Evolutionary conservation across 225 moss, liverwort and hornwort species (phyloP).

Genomic region (Polytrichum commune): DNA sequence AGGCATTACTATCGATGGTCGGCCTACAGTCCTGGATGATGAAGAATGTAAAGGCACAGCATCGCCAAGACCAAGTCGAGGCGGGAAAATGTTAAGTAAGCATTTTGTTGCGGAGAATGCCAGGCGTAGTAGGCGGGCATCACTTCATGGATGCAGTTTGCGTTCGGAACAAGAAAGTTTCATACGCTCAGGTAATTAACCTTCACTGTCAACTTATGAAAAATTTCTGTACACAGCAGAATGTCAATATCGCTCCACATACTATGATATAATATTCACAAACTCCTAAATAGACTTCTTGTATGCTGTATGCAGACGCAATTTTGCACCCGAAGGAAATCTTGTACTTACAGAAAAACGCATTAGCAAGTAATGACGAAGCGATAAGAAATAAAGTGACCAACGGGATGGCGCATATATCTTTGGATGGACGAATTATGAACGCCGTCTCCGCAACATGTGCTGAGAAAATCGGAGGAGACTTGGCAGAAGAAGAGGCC

Average conservation of each 20-base stretch:
- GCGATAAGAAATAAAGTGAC: constrained; percentile 31
- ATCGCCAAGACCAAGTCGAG: constrained; percentile 20
- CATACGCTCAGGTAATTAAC: constrained; percentile 32
- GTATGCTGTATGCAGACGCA: constrained; percentile 19
- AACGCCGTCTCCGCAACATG: constrained; percentile 68
- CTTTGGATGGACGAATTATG: constrained; percentile 81
- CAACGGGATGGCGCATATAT: constrained; percentile 52
- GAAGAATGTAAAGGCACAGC: constrained; percentile 17
- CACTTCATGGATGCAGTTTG: constrained; percentile 46
- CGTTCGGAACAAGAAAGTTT: constrained; percentile 18
- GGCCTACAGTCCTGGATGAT: constrained; percentile 30
- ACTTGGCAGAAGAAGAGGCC: constrained; percentile 57
- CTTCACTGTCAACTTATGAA: too few relatives aligned
- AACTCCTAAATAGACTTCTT: background rate
- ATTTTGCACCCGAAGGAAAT: constrained; percentile 56
- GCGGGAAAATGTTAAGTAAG: constrained; percentile 44
- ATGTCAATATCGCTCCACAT: too few relatives aligned
- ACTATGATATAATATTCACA: too few relatives aligned
- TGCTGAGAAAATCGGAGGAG: constrained; percentile 44
- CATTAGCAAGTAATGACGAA: constrained; percentile 41
- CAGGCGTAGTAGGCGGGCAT: constrained; percentile 46
- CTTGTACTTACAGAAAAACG: constrained; percentile 48
- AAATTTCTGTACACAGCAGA: too few relatives aligned
- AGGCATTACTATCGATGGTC: constrained; percentile 56
- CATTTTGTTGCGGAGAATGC: constrained; percentile 46